phyloP scores from a whole-genome alignment of 2,329 filamentous ascomycete genomes.

The Aphanoascus verrucosus region DNA sequence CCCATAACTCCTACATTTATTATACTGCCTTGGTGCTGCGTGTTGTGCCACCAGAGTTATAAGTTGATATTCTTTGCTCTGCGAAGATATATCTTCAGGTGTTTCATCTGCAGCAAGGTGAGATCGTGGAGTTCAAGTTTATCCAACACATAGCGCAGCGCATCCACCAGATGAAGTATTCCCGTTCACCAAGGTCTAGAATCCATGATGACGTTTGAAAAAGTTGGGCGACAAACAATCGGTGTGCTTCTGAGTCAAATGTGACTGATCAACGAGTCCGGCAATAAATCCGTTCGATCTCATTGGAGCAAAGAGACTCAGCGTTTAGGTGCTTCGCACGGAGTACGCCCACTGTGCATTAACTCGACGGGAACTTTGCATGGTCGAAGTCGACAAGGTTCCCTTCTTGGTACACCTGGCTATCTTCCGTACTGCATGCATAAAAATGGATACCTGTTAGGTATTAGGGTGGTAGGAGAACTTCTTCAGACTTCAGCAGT shows the following conservation, averaged over 20 bases:
- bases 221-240: slow-evolving; percentile 3
- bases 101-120: not conserved
- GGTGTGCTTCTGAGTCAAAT: not conserved
- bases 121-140: not conserved
- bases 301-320: slow-evolving; percentile 1
- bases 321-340: not conserved
- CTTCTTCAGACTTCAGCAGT: not conserved
- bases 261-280: slow-evolving; percentile 7
- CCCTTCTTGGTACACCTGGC: not conserved
- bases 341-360: not conserved
- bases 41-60: slow-evolving; percentile 2
- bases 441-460: slow-evolving; percentile 3
- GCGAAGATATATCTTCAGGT: not conserved
- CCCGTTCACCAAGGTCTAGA: not conserved
- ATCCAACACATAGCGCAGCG: not conserved
- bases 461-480: not conserved
- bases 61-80: not conserved
- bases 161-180: not conserved
- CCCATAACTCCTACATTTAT: not conserved
- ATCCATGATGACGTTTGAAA: not conserved
- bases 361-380: slow-evolving; percentile 10
- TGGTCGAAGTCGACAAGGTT: not conserved
- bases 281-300: slow-evolving; percentile 3
- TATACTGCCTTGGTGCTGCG: slow-evolving; percentile 8
- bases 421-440: slow-evolving; percentile 2